A percentile compares a stretch with the other conserved stretches of the same genome.
phyloP scores from a whole-genome alignment of 306 rosid genomes.

The Vicia faba region DNA sequence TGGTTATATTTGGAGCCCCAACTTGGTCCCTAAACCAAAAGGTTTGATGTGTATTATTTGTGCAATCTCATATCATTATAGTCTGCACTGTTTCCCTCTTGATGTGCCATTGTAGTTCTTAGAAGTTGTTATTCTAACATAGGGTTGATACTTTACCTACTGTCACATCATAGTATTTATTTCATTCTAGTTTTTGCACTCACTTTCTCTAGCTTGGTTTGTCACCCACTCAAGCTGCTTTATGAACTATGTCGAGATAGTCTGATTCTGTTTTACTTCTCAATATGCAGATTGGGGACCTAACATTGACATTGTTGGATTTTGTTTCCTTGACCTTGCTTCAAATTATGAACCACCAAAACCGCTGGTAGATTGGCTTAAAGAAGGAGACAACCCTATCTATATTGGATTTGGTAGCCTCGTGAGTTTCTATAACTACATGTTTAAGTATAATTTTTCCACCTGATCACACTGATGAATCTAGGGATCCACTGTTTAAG shows the following conservation, averaged over 20 bases:
- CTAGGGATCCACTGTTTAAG: constrained; percentile 24
- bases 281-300: constrained; percentile 88
- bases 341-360: constrained; percentile 79
- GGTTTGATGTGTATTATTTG: constrained; percentile 50
- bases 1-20: constrained; percentile 96
- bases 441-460: constrained; percentile 34
- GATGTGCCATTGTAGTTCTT: constrained; percentile 2
- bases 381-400: constrained; percentile 70
- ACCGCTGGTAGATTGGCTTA: constrained; percentile 75
- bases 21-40: constrained; percentile 94
- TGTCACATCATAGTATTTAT: constrained; percentile 23
- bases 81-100: constrained; percentile 23
- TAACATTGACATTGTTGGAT: constrained; percentile 88
- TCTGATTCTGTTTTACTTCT: constrained; percentile 32
- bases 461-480: constrained; percentile 31
- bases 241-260: constrained; percentile 18
- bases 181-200: background rate
- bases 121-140: constrained; percentile 1
- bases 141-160: constrained; percentile 10
- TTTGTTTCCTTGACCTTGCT: constrained; percentile 98
- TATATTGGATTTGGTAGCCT: constrained; percentile 98
- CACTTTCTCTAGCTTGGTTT: constrained; percentile 23
- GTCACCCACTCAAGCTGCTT: constrained; percentile 21
- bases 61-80: constrained; percentile 29
- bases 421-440: constrained; percentile 58